Percentiles rank a stretch among this genome's conserved stretches.
Evolutionary conservation across 2,329 filamentous ascomycete genomes (phyloP).

Genomic region (Botrytis pseudocinerea): DNA sequence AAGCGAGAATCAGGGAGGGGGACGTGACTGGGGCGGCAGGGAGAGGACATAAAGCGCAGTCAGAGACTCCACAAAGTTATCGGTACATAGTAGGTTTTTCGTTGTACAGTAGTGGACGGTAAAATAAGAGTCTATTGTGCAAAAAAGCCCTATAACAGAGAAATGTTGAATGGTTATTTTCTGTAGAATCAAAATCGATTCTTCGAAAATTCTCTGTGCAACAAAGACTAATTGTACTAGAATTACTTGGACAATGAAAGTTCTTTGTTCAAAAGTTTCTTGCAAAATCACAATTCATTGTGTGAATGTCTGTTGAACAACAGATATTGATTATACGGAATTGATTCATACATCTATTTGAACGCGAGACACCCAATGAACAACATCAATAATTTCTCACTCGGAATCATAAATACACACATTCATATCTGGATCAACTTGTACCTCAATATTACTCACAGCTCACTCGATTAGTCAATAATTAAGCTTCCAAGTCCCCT

Average conservation of each 20-base stretch:
- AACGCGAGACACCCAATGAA: background rate
- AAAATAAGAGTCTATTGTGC: background rate
- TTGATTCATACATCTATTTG: background rate
- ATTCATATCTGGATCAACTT: background rate
- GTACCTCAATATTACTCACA: background rate
- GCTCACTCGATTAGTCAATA: background rate
- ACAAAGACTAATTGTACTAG: background rate
- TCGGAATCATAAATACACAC: background rate
- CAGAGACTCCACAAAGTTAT: background rate
- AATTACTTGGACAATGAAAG: background rate
- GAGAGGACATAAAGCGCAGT: accelerated
- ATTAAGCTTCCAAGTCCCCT: background rate
- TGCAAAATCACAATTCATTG: background rate
- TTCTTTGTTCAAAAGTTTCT: background rate
- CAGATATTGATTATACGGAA: background rate
- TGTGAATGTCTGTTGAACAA: background rate
- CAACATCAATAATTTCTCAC: background rate
- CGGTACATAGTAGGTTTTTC: accelerated
- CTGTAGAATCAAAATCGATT: background rate
- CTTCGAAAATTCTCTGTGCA: background rate
- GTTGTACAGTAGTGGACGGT: background rate
- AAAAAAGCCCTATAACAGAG: background rate
- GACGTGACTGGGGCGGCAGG: too few species aligned
- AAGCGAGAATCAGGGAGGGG: background rate
- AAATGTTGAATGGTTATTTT: background rate